Evolutionary conservation across 257 asterid species (phyloP), one percentile per base, ranked within the genome.

Genomic region (Lycium barbarum): DNA sequence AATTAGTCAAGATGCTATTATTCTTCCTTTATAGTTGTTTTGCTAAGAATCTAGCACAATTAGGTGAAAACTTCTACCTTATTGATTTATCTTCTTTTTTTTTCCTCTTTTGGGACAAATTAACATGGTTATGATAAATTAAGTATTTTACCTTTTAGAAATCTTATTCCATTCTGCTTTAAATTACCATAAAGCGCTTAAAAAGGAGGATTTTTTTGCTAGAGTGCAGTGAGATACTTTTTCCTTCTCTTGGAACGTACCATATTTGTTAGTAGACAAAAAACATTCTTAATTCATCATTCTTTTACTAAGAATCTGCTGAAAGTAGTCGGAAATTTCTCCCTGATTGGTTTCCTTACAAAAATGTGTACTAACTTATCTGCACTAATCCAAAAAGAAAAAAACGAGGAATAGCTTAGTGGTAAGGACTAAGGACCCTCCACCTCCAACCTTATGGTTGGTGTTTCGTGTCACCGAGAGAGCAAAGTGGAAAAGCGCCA

Each of bases 371-470:
- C 61, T 15, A 55, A 55, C n/a, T 55, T 55, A 14, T 55, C n/a
- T 55, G 20, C 61, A 55, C 14, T 14, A 55, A 15, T n/a, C 9
- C 15, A 14, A 55, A 15, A 15, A 7, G 2, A 14, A 55, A 40
- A 40, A 4, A 40, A 2, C 2, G 43, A 40, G 43, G 43, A 40
- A 40, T 40, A 40, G 43, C 43, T 40, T 40, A 40, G 43, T 40
- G 43, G 43, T 40, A 40, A 40, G 43, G 43, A 40, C 43, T 26
- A 26, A 26, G 33, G 33, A 70, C 78, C 78, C 33, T 70, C 79
- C 14, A 38, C 79, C 79, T 40, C 79, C 17, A 65, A 26, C 72
- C 9, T 70, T 71, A 71, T 71, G 53, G 54, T 40, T 71, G 55
- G 55, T 10, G 6, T 73, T 45, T 73, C 6, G n/a, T 20, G n/a